These are phyloP conservation scores for Ustilago cynodontis DNA, from an alignment of 1,284 basidiomycete genomes.

Conservation along the genomic window DNA sequence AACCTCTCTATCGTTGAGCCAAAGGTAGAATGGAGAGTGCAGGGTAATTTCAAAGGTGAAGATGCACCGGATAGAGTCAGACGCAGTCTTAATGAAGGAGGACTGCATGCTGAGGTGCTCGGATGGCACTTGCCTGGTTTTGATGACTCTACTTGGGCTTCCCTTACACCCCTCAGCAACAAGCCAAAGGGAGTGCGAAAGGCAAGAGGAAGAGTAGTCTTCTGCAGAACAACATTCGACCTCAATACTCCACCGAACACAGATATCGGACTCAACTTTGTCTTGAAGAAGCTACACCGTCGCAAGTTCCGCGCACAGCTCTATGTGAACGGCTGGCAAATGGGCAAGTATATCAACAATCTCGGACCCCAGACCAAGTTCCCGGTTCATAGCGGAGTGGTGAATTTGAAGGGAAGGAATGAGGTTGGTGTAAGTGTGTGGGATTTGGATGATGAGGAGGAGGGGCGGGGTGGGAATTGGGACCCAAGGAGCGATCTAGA, in stretches of 20 bases:
- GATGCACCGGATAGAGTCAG: constrained; percentile 80
- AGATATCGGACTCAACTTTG: constrained; percentile 40
- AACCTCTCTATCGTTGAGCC: constrained; percentile 11
- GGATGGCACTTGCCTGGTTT: constrained; percentile 86
- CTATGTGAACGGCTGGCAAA: constrained; percentile 64
- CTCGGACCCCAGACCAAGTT: constrained; percentile 49
- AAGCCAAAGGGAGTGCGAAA: no score
- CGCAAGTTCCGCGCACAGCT: constrained; percentile 38
- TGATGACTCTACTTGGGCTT: constrained; percentile 76
- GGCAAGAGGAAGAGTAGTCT: constrained; percentile 75
- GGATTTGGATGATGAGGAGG: constrained; percentile 23
- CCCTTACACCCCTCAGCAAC: constrained; percentile 70
- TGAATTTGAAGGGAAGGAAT: constrained; percentile 40
- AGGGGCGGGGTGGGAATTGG: constrained; percentile 16
- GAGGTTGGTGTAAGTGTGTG: constrained; percentile 48
- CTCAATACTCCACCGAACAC: constrained; percentile 70
- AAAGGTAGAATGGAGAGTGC: constrained; percentile 80
- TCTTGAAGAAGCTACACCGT: constrained; percentile 2
- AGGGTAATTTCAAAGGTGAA: constrained; percentile 84
- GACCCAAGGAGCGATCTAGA: constrained; percentile 27
- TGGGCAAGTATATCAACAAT: constrained; percentile 52
- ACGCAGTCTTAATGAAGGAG: constrained; percentile 82
- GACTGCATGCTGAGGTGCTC: constrained; percentile 80
- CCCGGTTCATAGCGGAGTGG: constrained; percentile 47
- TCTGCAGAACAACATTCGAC: constrained; percentile 81